These are phyloP conservation scores for Actinomortierella wolfii DNA, from an alignment of 371 early-diverging fungal genomes.

Conservation along the genomic window DNA sequence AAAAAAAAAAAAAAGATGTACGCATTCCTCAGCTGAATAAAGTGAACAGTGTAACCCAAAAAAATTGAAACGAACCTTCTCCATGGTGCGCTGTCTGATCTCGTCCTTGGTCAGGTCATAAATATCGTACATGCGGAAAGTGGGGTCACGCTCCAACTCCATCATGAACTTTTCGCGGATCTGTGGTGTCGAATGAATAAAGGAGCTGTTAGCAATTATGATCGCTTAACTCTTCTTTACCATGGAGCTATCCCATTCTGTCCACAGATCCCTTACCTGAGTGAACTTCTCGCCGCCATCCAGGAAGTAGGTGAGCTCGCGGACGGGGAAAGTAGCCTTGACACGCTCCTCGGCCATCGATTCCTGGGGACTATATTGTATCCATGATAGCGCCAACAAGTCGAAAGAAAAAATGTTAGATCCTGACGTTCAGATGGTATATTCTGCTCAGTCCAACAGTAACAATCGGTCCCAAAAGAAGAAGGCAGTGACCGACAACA, in stretches of 20 bases:
- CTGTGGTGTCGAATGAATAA: slow-evolving; percentile 26
- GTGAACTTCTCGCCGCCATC: slow-evolving; percentile 79
- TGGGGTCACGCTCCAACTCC: slow-evolving; percentile 88
- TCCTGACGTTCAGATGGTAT: no score
- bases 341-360: slow-evolving; percentile 70
- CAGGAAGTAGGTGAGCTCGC: slow-evolving; percentile 80
- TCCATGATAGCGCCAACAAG: no score
- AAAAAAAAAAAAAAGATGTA: no score
- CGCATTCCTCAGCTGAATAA: not conserved
- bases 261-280: slow-evolving; percentile 36
- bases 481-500: no score
- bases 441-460: no score
- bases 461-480: no score
- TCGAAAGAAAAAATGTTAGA: not conserved
- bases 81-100: slow-evolving; percentile 88
- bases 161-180: slow-evolving; percentile 83
- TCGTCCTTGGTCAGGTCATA: slow-evolving; percentile 77
- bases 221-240: not conserved
- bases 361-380: slow-evolving; percentile 30
- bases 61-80: slow-evolving; percentile 57
- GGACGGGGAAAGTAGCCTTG: slow-evolving; percentile 75
- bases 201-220: not conserved
- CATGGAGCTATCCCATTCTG: not conserved
- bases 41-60: not conserved
- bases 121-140: slow-evolving; percentile 81